Evolutionary conservation across 345 rosid species (phyloP).

Genomic region (Gossypium anomalum): DNA sequence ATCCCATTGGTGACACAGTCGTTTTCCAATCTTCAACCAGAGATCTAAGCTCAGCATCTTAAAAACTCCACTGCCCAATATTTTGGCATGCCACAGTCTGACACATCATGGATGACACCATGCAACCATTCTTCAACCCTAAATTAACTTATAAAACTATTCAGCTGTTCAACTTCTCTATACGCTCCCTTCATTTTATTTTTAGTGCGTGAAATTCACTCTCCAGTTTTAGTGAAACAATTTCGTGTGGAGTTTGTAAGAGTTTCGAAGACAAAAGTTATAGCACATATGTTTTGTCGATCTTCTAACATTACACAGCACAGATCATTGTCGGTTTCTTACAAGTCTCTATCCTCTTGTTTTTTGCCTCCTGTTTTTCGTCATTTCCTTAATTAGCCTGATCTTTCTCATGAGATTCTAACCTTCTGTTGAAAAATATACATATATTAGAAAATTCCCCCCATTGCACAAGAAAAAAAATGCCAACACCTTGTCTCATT

Average conservation of each 20-base stretch:
- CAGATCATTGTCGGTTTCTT: background rate
- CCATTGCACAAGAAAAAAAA: background rate
- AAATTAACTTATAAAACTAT: background rate
- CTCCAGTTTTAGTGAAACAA: background rate
- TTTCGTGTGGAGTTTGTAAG: background rate
- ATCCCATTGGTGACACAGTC: slow-evolving; percentile 14
- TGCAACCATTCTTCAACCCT: background rate
- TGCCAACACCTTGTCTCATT: background rate
- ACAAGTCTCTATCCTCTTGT: background rate
- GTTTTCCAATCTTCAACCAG: slow-evolving; percentile 8
- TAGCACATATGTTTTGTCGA: background rate
- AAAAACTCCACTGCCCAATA: background rate
- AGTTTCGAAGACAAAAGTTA: background rate
- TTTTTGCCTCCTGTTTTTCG: background rate
- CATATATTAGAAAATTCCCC: background rate
- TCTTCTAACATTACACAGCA: background rate
- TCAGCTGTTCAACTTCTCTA: background rate
- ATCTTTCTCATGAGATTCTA: slow-evolving; percentile 4
- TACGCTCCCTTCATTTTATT: background rate
- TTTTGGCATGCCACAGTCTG: slow-evolving; percentile 14
- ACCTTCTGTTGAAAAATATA: background rate
- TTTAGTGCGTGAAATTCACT: background rate
- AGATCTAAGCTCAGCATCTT: background rate
- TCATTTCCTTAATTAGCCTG: background rate
- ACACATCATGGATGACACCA: background rate